Base-by-base conservation (phyloP, 306 rosid genomes). In the Trichosanthes truncata region DNA sequence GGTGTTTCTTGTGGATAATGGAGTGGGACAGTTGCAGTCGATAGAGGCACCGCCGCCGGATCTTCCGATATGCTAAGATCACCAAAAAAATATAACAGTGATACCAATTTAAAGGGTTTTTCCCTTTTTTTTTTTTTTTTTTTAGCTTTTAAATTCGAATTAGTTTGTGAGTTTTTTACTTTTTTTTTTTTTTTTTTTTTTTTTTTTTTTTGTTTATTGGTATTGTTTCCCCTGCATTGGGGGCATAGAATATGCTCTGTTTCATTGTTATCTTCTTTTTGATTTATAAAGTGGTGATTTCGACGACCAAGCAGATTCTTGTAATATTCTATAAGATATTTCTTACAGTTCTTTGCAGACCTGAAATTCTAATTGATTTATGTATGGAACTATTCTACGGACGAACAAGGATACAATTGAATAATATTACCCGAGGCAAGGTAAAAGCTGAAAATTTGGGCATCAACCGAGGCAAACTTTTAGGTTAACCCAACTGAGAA, bases 1-100 rank as follows among this genome's bases (percentile, higher is more conserved):
- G 87, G 87, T 93, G 62, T 80, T 95, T 52, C 73, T 95, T 79
- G 99, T 93, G 7, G 99, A 93, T 15, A 86, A 93, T 13, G 99
- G 97, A 65, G 63, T 89, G 3, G 98, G 98, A 25, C 56, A 81
- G 81, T 78, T 90, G 83, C 96, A 95, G 77, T 81, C 91, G 31
- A 74, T 95, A 35, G 89, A 93, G 85, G 51, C 90, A 31, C 94
- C 98, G 43, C 99, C 98, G 1, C 51, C 1, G 38, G 99, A 95
- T 72, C 83, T 91, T 5, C 99, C 97, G 45, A 74, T 86, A 4
- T 95, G 99, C 75, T 95, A 90, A 83, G 78, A 67, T 21, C 46
- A 18, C 80, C 57, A 1, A 38, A 13, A 26, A 25, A 23, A 23
- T n/a, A n/a, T n/a, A n/a, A n/a, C n/a, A n/a, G n/a, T 36, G 7